Evolutionary conservation across 371 early-diverging fungal species (phyloP).

Genomic region (Apophysomyces trapeziformis): DNA sequence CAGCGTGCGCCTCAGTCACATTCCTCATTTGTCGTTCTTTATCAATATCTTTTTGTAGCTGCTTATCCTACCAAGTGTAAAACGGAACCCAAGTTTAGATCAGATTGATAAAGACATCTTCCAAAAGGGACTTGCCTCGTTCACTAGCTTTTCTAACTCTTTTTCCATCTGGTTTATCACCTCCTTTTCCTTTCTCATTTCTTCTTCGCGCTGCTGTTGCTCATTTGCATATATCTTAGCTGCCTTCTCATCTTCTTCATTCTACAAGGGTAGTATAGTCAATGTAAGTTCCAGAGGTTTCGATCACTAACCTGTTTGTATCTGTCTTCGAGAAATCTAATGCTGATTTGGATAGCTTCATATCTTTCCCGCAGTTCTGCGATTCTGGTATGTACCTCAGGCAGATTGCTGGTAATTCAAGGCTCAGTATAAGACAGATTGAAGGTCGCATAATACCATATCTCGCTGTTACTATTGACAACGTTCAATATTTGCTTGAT

Average conservation of each 20-base stretch:
- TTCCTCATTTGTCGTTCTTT: background rate
- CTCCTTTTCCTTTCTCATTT: background rate
- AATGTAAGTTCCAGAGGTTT: background rate
- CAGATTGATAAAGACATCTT: background rate
- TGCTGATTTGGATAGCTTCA: slow-evolving; percentile 1
- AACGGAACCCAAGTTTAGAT: too few relatives aligned
- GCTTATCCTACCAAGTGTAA: background rate
- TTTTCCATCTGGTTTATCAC: background rate
- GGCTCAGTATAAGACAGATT: background rate
- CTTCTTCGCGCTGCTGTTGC: background rate
- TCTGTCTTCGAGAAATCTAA: background rate
- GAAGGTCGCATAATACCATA: background rate
- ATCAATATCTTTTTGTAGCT: background rate
- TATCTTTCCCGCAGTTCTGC: background rate
- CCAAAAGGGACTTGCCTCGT: background rate
- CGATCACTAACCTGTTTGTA: background rate
- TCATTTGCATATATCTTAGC: background rate
- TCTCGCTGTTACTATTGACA: background rate
- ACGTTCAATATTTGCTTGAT: background rate
- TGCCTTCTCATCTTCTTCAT: slow-evolving; percentile 1
- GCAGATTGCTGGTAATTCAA: background rate
- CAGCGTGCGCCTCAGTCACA: background rate
- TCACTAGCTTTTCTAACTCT: background rate
- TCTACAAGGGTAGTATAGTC: background rate
- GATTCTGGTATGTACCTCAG: background rate